Evolutionary conservation across 2,329 filamentous ascomycete genomes (phyloP).

Genomic region (Aspergillus brunneoviolaceus): DNA sequence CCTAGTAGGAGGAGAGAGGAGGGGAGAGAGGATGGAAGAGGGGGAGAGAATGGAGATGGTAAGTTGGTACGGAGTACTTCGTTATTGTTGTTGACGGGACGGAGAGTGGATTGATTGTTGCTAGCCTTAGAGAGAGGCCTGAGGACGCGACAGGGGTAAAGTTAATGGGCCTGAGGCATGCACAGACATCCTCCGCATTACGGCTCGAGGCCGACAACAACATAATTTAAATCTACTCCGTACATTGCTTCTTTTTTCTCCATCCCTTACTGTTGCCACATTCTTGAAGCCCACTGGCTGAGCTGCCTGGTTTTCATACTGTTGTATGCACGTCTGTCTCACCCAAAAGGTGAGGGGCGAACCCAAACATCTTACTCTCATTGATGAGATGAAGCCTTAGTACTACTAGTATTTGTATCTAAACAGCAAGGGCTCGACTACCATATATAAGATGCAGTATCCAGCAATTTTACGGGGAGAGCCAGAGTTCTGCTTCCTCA

Average conservation of each 20-base stretch:
- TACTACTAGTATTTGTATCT: neutral
- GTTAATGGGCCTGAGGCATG: neutral
- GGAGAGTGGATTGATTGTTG: neutral
- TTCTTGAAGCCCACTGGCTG: neutral
- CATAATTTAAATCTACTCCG: neutral
- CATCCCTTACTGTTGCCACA: neutral
- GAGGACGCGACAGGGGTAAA: neutral
- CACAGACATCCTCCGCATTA: neutral
- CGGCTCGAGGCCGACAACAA: neutral
- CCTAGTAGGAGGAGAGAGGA: conserved; percentile 10
- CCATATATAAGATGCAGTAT: neutral
- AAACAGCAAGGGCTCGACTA: neutral
- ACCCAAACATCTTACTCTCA: neutral
- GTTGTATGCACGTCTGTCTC: neutral
- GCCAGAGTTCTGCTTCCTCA: neutral
- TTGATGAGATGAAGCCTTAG: neutral
- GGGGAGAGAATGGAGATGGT: conserved; percentile 17
- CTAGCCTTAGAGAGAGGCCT: conserved; percentile 50
- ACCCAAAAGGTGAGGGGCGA: neutral
- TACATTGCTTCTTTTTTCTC: neutral
- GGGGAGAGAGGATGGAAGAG: conserved; percentile 18
- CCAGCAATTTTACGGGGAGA: neutral
- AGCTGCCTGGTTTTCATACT: neutral
- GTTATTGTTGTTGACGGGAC: neutral
- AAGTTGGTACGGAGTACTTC: too few relatives aligned